These are phyloP conservation scores for Dictyostelium purpureum DNA, from an alignment of 78 protist species.

Conservation along the genomic window DNA sequence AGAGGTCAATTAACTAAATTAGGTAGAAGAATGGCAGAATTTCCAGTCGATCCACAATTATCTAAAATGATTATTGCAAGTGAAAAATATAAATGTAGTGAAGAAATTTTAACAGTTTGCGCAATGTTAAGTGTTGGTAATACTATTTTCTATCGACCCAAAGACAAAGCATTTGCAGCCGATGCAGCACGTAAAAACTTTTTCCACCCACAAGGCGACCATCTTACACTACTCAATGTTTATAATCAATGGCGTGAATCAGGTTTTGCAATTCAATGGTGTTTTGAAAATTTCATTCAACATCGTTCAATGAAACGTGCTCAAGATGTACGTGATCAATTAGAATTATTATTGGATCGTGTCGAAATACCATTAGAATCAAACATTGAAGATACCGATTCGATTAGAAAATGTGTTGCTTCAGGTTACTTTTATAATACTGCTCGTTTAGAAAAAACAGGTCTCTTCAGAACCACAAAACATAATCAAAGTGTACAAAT, in stretches of 20 bases:
- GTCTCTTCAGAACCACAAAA: slow-evolving; percentile 88
- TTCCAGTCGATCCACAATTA: slow-evolving; percentile 98
- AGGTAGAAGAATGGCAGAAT: slow-evolving; percentile 98
- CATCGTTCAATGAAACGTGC: slow-evolving; percentile 94
- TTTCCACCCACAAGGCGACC: slow-evolving; percentile 93
- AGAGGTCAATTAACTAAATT: slow-evolving; percentile 97
- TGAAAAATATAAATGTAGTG: slow-evolving; percentile 76
- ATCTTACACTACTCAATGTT: slow-evolving; percentile 92
- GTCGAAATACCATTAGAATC: slow-evolving; percentile 86
- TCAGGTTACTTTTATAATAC: slow-evolving; percentile 95
- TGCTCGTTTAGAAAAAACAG: slow-evolving; percentile 70
- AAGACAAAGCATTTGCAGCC: slow-evolving; percentile 89
- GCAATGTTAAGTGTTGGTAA: slow-evolving; percentile 95
- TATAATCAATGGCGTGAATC: slow-evolving; percentile 94
- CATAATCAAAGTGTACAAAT: slow-evolving; percentile 85
- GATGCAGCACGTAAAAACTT: slow-evolving; percentile 87
- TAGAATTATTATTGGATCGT: slow-evolving; percentile 88
- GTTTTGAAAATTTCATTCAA: slow-evolving; percentile 97
- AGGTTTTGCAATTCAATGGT: slow-evolving; percentile 92
- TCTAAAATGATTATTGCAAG: slow-evolving; percentile 89
- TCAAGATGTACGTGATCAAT: slow-evolving; percentile 96
- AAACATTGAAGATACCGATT: slow-evolving; percentile 24
- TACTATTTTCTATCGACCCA: slow-evolving; percentile 94
- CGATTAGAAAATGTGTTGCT: slow-evolving; percentile 90
- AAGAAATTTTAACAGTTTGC: slow-evolving; percentile 81